Base-by-base conservation (phyloP, 441 rosid genomes). In the Populus trichocarpa region DNA sequence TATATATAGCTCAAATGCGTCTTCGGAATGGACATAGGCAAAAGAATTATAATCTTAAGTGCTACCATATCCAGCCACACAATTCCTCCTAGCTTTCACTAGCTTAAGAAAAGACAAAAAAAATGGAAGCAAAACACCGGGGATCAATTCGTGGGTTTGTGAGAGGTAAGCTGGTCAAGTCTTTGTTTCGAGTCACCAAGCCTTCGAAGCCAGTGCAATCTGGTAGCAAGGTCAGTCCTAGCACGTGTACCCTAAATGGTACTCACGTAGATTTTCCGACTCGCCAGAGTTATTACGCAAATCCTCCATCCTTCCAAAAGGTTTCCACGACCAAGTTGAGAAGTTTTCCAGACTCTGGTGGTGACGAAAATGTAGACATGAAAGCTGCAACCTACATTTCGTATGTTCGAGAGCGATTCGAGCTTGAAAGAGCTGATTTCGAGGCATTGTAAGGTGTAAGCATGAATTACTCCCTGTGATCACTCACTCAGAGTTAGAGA, bases 321-420 rank as follows among this genome's bases (percentile, higher is more conserved):
- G 70, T 67, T 71, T 38, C 67, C 20, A 36, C 63, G 25, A 16
- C 50, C 2, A 61, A 74, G 77, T 26, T 67, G 3, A 69, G 75
- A 33, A 76, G 73, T 59, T 78, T 71, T 30, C 57, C 68, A 26
- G 81, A 80, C 57, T 50, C 36, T 22, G 78, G 77, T 18, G 88
- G 79, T 8, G 89, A 83, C 18, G 89, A 81, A 78, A 79, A 87
- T 73, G 87, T 85, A 25, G 90, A 89, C 71, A 7, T n/a, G 69
- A 84, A 77, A 77, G 85, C 90, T 8, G 50, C 84, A 8, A 75
- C 70, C 69, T 87, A 83, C 71, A 89, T 87, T 71, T 53, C 78
- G 2, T 14, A n/a, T 5, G 90, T 82, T 73, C 84, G 74, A 26
- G 86, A 87, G 70, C 81, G 86, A 61, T 85, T 88, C 81, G 72